These are phyloP conservation scores for Trematosphaeria pertusa DNA, from an alignment of 2,329 filamentous ascomycete genomes.

Conservation along the genomic window DNA sequence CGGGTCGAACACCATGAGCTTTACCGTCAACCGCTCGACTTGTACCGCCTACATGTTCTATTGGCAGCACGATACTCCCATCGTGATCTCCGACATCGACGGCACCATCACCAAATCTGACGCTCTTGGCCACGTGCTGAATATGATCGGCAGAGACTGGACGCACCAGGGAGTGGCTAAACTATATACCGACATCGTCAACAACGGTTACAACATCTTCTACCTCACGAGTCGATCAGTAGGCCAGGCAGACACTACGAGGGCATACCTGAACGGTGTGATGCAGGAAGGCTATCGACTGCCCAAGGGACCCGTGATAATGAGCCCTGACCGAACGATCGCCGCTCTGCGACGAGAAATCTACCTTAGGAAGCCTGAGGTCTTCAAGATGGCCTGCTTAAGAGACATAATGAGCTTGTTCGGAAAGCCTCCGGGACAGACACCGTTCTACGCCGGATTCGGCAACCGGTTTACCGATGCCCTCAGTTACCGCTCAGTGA, in stretches of 20 bases:
- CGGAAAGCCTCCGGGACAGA: conserved; percentile 64
- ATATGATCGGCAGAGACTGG: conserved; percentile 97
- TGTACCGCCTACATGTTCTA: conserved; percentile 93
- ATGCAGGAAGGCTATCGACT: conserved; percentile 85
- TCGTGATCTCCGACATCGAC: conserved; percentile 98
- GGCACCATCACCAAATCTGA: conserved; percentile 98
- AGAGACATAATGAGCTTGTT: conserved; percentile 93
- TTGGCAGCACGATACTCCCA: conserved; percentile 89
- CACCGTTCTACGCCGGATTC: conserved; percentile 95
- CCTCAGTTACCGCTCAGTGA: conserved; percentile 92
- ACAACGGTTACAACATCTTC: conserved; percentile 98
- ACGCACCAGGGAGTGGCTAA: conserved; percentile 97
- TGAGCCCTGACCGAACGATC: conserved; percentile 94
- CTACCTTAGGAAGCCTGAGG: conserved; percentile 93
- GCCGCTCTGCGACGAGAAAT: conserved; percentile 90
- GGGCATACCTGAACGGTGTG: conserved; percentile 88
- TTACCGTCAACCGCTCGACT: conserved; percentile 93
- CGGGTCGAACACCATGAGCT: conserved; percentile 93
- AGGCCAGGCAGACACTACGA: conserved; percentile 88
- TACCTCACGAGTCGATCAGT: conserved; percentile 95
- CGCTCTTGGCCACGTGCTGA: conserved; percentile 90
- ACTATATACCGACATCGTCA: conserved; percentile 91
- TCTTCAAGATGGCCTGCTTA: conserved; percentile 99
- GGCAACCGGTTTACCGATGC: conserved; percentile 97
- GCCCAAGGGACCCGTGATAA: conserved; percentile 89